Conservation (phyloP, 768 basidiomycete genomes). For the Lactarius tabidus region DNA sequence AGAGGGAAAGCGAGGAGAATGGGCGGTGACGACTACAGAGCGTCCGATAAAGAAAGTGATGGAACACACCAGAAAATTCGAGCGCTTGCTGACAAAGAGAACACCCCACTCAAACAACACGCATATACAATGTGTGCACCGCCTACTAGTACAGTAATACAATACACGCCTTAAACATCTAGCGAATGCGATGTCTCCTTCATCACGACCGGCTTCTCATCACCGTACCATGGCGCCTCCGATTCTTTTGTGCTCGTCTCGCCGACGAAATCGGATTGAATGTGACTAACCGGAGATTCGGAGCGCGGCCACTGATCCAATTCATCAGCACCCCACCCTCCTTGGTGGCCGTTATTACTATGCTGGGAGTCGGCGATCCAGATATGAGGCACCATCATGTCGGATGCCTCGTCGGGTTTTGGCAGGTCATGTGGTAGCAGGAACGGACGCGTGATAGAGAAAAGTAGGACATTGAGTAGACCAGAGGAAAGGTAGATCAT, state of each 20-base stretch:
- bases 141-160: neutral
- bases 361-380: too few species aligned
- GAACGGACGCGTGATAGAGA: slow-evolving; percentile 37
- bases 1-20: slow-evolving; percentile 15
- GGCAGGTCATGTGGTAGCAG: slow-evolving; percentile 31
- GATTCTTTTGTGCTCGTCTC: slow-evolving; percentile 20
- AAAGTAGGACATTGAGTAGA: slow-evolving; percentile 42
- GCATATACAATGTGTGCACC: neutral
- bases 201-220: neutral
- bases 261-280: neutral
- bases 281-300: neutral
- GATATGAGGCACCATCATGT: neutral
- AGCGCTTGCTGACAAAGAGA: slow-evolving; percentile 22
- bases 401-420: neutral
- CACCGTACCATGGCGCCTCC: neutral
- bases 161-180: neutral
- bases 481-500: slow-evolving; percentile 43
- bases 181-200: neutral
- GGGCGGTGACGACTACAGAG: slow-evolving; percentile 17
- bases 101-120: neutral
- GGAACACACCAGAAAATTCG: slow-evolving; percentile 39
- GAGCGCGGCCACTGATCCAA: neutral
- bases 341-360: neutral
- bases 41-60: slow-evolving; percentile 34
- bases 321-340: neutral